Base-by-base conservation (phyloP, 2,329 filamentous ascomycete genomes). In the Diplodia scrobiculata region DNA sequence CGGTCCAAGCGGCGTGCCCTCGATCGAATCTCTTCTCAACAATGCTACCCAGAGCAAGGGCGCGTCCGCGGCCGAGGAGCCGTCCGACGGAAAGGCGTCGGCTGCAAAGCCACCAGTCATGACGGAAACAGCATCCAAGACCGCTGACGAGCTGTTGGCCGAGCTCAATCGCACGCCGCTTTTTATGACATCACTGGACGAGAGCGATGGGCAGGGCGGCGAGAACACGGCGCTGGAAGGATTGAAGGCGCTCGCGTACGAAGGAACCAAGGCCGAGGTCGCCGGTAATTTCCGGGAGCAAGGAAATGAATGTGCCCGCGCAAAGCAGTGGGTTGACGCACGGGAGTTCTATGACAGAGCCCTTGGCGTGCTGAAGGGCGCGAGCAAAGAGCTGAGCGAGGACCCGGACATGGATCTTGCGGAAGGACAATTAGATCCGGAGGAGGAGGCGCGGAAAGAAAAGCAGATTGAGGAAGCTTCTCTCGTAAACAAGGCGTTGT, bases 321-420 rank as follows among this genome's bases (percentile, higher is more conserved):
- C 83, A 65, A 88, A 87, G 77, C 83, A 86, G 55, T 97, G 90
- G 87, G 82, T 78, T 29, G 92, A 98, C 77, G 95, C 93, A 3
- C 89, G 90, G 74, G 92, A 97, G 77, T 97, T 93, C 77, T 99
- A 99, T 77, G 86, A 85, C 34, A 95, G 96, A 80, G 93, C 89
- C n/a, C 83, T 97, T 63, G 81, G 86, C 11, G 86, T 96, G 6
- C 79, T 97, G 19, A 82, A 84, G 11, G 81, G 81, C 5, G 79
- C 79, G 66, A 77, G 78, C 66, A 65, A 76, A 65, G 68, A 82
- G 77, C 76, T 78, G 50, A 81, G 75, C 74, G 80, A 77, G 48
- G 76, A 79, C 69, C 82, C 85, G 27, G 65, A 76, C 65, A 68
- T 82, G 78, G 76, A 79, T 47, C 77, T 79, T 38, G 66, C 68